Conservation (phyloP, 176 grass and related monocot species). For the Rhynchospora pubera region DNA sequence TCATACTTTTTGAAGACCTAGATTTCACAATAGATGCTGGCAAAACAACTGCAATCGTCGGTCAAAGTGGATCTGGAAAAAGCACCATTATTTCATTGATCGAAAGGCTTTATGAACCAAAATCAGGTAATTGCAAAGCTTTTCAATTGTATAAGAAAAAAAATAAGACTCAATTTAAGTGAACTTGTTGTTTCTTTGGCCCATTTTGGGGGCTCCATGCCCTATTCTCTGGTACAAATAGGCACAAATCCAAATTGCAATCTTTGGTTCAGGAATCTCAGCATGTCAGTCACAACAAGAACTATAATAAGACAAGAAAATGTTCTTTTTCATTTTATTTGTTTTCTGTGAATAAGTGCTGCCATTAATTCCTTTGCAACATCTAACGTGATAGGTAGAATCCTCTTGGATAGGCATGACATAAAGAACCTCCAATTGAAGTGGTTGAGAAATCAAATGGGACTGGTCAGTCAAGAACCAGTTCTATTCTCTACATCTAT, state of each 20-base stretch:
- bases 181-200: background rate
- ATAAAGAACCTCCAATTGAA: conserved; percentile 32
- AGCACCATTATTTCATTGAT: conserved; percentile 49
- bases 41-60: conserved; percentile 41
- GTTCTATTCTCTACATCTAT: conserved; percentile 51
- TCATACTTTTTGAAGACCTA: conserved; percentile 29
- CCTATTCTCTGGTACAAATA: background rate
- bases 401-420: conserved; percentile 36
- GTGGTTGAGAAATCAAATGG: conserved; percentile 46
- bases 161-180: background rate
- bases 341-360: background rate
- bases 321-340: background rate
- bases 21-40: conserved; percentile 29
- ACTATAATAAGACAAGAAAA: background rate
- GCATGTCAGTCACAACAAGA: background rate
- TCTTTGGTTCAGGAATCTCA: background rate
- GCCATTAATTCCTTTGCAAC: background rate
- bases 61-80: conserved; percentile 46
- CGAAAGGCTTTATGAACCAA: conserved; percentile 44
- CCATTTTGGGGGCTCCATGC: background rate
- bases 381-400: conserved; percentile 8
- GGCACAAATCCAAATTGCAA: background rate
- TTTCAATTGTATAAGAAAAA: background rate
- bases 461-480: conserved; percentile 53
- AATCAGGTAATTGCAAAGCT: background rate